These are phyloP conservation scores for Vinca minor DNA, from an alignment of 257 asterid genomes.

Conservation along the genomic window DNA sequence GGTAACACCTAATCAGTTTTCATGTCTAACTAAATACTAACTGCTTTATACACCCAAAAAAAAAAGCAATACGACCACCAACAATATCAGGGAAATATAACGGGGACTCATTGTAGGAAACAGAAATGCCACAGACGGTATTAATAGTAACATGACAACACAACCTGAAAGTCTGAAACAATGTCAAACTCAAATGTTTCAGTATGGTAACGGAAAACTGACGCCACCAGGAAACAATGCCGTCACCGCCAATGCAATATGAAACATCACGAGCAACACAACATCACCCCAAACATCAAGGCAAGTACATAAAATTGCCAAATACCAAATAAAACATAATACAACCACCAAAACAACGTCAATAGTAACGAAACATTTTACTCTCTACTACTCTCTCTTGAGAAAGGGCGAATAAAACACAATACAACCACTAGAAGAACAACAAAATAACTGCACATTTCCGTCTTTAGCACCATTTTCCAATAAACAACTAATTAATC, in stretches of 20 bases:
- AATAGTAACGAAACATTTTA: not conserved
- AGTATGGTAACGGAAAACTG: not conserved
- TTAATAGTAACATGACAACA: not conserved
- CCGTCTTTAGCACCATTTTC: not conserved
- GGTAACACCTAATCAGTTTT: too few species aligned
- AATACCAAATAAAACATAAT: not conserved
- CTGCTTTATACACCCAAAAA: too few species aligned
- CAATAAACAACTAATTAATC: not conserved
- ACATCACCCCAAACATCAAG: not conserved
- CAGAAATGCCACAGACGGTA: too few species aligned
- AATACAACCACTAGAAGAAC: not conserved
- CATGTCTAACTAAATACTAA: too few species aligned
- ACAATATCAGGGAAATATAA: too few species aligned
- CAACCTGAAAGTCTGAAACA: not conserved
- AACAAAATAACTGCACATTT: too few species aligned
- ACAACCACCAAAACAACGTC: not conserved
- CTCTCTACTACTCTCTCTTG: not conserved
- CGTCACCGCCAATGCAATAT: not conserved
- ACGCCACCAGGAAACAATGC: not conserved
- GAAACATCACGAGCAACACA: not conserved
- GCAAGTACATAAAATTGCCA: not conserved
- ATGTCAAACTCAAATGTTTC: not conserved
- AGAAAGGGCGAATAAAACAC: not conserved
- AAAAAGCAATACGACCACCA: too few species aligned
- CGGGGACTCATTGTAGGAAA: too few species aligned